Conservation (phyloP, 2,329 filamentous ascomycete species). For the Metarhizium sp. region DNA sequence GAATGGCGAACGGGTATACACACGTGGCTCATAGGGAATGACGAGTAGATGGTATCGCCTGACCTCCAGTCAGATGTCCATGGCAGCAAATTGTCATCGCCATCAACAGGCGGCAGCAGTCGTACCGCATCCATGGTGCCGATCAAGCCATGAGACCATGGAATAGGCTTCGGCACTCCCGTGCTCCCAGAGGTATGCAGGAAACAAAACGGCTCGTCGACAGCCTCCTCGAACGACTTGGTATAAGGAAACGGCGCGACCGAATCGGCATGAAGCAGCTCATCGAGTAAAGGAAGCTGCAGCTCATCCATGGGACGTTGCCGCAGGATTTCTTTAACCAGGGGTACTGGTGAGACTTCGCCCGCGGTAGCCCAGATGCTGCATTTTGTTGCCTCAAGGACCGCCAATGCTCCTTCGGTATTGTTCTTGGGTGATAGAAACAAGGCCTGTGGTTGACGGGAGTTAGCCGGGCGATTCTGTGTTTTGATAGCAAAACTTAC, state of each 20-base stretch:
- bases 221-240: constrained; percentile 22
- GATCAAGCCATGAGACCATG: constrained; percentile 21
- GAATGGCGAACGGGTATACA: constrained; percentile 4
- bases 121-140: constrained; percentile 27
- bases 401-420: constrained; percentile 19
- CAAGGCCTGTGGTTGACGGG: constrained; percentile 14
- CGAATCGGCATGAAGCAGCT: constrained; percentile 14
- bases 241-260: constrained; percentile 17
- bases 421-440: constrained; percentile 26
- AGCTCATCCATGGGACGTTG: constrained; percentile 18
- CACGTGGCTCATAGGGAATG: constrained; percentile 27
- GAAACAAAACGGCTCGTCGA: constrained; percentile 25
- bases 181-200: constrained; percentile 34
- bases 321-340: constrained; percentile 10
- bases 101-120: constrained; percentile 21
- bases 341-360: constrained; percentile 9
- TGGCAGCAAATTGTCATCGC: constrained; percentile 16
- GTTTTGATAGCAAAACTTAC: neutral
- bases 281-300: constrained; percentile 17
- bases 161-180: constrained; percentile 31
- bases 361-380: constrained; percentile 18
- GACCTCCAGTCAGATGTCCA: constrained; percentile 20
- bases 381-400: constrained; percentile 22
- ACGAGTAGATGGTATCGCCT: constrained; percentile 22
- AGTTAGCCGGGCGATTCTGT: neutral